These are phyloP conservation scores for Galium porrigens DNA, from an alignment of 305 asterid genomes.

Conservation along the genomic window DNA sequence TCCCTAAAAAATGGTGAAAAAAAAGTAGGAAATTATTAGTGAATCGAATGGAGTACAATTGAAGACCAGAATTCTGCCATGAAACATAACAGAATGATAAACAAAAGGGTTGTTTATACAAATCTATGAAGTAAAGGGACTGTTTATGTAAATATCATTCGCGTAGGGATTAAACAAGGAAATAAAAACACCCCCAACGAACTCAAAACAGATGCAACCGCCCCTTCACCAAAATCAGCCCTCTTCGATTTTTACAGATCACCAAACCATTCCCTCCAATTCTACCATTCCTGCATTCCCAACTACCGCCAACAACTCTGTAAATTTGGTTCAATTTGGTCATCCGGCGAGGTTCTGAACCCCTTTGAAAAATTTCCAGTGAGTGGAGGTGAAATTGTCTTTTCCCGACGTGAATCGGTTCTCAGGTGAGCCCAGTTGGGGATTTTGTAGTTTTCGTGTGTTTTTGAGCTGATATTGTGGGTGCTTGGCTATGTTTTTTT, in stretches of 20 bases:
- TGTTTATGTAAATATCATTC: background rate
- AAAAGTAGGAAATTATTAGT: no score
- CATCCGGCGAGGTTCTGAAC: constrained; percentile 1
- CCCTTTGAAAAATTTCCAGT: background rate
- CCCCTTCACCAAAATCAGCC: background rate
- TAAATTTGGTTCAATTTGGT: background rate
- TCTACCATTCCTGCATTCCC: background rate
- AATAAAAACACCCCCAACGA: background rate
- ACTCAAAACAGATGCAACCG: constrained; percentile 19
- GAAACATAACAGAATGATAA: no score
- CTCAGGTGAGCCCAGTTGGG: constrained; percentile 7
- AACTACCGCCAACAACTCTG: constrained; percentile 12
- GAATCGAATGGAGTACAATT: no score
- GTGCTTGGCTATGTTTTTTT: no score
- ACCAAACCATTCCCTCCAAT: constrained; percentile 7
- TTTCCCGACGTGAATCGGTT: background rate
- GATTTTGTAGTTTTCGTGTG: background rate
- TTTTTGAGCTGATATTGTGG: background rate
- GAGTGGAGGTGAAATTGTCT: background rate
- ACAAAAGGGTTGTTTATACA: background rate
- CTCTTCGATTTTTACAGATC: constrained; percentile 15
- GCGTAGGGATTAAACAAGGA: background rate
- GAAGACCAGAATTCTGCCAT: no score
- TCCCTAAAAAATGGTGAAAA: no score
- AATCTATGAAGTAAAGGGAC: background rate